These are phyloP conservation scores for Dothiorella sarmentorum DNA, from an alignment of 2,329 filamentous ascomycete genomes.

Conservation along the genomic window DNA sequence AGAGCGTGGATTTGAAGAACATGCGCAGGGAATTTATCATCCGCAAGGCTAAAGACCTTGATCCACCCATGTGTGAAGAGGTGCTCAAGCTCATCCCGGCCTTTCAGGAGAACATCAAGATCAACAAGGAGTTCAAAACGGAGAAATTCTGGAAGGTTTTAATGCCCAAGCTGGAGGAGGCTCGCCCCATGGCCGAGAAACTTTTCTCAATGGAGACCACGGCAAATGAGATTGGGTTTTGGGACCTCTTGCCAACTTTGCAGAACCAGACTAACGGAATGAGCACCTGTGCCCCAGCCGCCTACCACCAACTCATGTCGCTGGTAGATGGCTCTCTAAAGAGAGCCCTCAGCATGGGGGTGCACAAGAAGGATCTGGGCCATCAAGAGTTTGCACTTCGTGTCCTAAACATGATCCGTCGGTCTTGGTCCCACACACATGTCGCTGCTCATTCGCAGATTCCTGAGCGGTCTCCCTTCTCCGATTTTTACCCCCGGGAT, in stretches of 20 bases:
- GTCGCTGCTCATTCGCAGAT: conserved; percentile 18
- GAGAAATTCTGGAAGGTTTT: conserved; percentile 29
- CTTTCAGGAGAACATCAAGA: conserved; percentile 38
- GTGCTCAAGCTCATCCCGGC: conserved; percentile 38
- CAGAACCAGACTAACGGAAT: conserved; percentile 11
- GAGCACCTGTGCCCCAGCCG: conserved; percentile 10
- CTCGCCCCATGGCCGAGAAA: conserved; percentile 25
- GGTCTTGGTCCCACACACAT: conserved; percentile 16
- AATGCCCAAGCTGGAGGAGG: conserved; percentile 25
- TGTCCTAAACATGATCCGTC: conserved; percentile 27
- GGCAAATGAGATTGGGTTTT: conserved; percentile 19
- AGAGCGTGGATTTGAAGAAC: conserved; percentile 32
- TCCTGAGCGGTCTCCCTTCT: conserved; percentile 12
- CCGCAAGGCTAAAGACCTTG: conserved; percentile 35
- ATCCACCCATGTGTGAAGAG: conserved; percentile 34
- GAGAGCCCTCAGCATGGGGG: background rate
- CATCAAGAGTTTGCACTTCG: conserved; percentile 29
- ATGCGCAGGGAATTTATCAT: conserved; percentile 36
- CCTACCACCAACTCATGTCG: conserved; percentile 3
- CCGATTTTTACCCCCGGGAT: conserved; percentile 5
- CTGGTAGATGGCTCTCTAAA: conserved; percentile 1
- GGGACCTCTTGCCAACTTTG: conserved; percentile 15
- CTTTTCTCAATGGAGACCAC: conserved; percentile 20
- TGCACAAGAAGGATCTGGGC: conserved; percentile 3
- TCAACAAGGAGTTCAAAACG: conserved; percentile 34